Base-by-base conservation (phyloP, 495 filamentous ascomycete species). In the Hypomontagnella monticulosa region DNA sequence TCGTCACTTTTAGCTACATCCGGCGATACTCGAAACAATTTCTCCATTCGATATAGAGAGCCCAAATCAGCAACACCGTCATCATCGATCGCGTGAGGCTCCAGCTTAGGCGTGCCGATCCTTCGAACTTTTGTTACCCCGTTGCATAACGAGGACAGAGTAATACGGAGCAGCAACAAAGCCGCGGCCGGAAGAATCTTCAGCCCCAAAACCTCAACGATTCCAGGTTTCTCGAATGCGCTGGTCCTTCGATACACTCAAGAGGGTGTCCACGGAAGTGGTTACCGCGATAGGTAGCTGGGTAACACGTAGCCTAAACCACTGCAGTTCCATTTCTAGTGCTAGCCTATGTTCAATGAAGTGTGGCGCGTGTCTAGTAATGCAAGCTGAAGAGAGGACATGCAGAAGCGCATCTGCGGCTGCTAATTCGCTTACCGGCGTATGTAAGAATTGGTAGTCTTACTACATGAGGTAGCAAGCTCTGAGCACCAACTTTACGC, bases 221-320 rank as follows among this genome's bases (percentile, higher is more conserved):
- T 44, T 52, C 30, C 15, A 15, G 36, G 43, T 49, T 44, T 52
- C 30, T 20, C 20, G 36, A 44, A 52, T 33, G 42, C 14, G 6
- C 42, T 41, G 18, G 47, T 40, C 51, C 34, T 55, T 38, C 14
- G 52, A 53, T 47, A 53, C 52, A 52, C 37, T 19, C 51, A 27
- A 16, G 57, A 19, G 47, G 57, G 51, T 57, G 27, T 44, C 34
- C 46, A 47, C 63, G 63, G 63, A 57, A 19, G 52, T 67, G 38
- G 46, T 67, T 67, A 57, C 63, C 33, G 32, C 44, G 63, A 67
- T 67, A 67, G 52, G 63, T 67, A 52, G 46, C 11, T 67, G 33
- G 23, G 58, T 61, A 57, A 61, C 57, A 42, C 32, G n/a, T 52
- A 61, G 42, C 41, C 56, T 51, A 60, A 16, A 20, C 20, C 16